phyloP scores from a whole-genome alignment of 2,329 filamentous ascomycete species.

The Basipetospora sp. region DNA sequence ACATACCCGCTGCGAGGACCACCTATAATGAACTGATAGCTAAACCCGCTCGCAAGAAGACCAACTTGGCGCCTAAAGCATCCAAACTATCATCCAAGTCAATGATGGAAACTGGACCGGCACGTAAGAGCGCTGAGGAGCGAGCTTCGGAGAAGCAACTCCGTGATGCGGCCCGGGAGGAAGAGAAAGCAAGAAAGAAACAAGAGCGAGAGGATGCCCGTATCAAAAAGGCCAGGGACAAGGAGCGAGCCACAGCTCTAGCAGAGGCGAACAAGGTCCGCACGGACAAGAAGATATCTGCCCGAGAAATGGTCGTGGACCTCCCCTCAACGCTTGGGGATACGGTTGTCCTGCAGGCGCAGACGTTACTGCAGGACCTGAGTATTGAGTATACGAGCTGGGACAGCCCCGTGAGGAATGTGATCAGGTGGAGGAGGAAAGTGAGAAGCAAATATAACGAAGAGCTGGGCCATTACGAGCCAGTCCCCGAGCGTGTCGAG shows the following conservation, averaged over 20 bases:
- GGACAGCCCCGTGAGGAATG: constrained; percentile 31
- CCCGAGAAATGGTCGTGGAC: constrained; percentile 64
- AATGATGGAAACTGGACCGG: no score
- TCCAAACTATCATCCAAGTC: no score
- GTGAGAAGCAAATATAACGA: constrained; percentile 49
- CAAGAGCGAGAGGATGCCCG: constrained; percentile 44
- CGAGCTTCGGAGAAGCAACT: constrained; percentile 25
- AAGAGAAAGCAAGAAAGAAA: constrained; percentile 40
- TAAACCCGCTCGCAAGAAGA: neutral
- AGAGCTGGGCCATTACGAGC: constrained; percentile 49
- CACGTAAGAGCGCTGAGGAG: constrained; percentile 19
- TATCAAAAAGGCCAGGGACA: constrained; percentile 47
- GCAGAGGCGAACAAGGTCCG: constrained; percentile 60
- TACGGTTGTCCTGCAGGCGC: constrained; percentile 29
- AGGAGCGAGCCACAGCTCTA: constrained; percentile 49
- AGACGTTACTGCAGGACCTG: constrained; percentile 35
- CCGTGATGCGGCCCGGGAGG: constrained; percentile 35
- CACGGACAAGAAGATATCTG: constrained; percentile 58
- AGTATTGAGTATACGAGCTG: constrained; percentile 31
- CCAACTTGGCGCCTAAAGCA: no score
- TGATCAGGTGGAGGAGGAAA: constrained; percentile 56
- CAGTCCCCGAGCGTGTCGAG: constrained; percentile 34
- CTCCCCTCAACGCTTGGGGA: constrained; percentile 43
- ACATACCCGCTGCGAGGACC: neutral
- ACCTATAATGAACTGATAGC: neutral